Percentiles rank a stretch among this genome's conserved stretches.
Evolutionary conservation across 192 early-diverging fungal genomes (phyloP).

Genomic region (Gamsiella multidivaricata): DNA sequence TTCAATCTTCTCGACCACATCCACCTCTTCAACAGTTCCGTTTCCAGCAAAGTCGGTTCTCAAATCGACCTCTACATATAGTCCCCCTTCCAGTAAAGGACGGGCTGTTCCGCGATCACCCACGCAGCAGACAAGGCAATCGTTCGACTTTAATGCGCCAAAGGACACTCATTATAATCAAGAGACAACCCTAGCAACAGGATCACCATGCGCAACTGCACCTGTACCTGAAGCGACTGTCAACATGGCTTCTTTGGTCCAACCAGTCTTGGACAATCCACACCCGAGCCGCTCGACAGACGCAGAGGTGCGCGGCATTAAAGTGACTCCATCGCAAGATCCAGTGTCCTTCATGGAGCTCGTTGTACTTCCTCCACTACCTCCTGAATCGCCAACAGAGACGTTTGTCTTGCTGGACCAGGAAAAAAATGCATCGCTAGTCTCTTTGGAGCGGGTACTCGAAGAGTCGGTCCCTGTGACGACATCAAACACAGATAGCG

Average conservation of each 20-base stretch:
- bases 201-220: background rate
- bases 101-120: background rate
- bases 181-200: background rate
- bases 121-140: no score
- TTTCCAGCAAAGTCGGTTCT: background rate
- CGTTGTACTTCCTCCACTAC: slow-evolving; percentile 18
- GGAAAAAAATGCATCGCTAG: background rate
- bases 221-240: no score
- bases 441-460: background rate
- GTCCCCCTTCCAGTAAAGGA: background rate
- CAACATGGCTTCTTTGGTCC: no score
- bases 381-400: slow-evolving; percentile 34
- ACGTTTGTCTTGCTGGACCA: slow-evolving; percentile 23
- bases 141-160: background rate
- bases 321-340: background rate
- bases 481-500: background rate
- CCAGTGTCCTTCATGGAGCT: background rate
- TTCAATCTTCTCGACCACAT: slow-evolving; percentile 6
- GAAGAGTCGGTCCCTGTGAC: slow-evolving; percentile 13
- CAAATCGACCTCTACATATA: slow-evolving; percentile 7
- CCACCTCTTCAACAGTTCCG: background rate
- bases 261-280: no score
- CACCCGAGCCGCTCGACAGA: no score
- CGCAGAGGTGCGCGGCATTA: no score
- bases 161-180: background rate